Base-by-base conservation (phyloP, 169 alveolate species). In the Fabrea salina region DNA sequence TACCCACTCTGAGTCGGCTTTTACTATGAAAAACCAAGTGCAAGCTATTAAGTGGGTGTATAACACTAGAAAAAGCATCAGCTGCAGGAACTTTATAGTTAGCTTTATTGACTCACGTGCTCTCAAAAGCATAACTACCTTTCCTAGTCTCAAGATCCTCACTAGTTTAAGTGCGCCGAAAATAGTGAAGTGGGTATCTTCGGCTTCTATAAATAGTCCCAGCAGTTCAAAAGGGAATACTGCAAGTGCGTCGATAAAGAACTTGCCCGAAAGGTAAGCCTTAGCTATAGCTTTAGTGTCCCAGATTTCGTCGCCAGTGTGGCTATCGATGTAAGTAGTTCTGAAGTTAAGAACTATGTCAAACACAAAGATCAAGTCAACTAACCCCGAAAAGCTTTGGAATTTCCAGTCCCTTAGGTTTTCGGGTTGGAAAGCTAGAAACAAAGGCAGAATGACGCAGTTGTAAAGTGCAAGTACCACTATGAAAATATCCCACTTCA, bases 321-420 rank as follows among this genome's bases (percentile, higher is more conserved):
- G 8, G 11, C 27, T n/a, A 41, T 84, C 70, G 39, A 71, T n/a
- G 50, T 51, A 84, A 27, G 80, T 57, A 13, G 89, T 79, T 53
- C 85, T 84, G 41, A 79, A 84, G 27, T 56, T 79, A 27, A 84
- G 37, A 6, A 64, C 5, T 6, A 84, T 53, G 72, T 84, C 86
- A 8, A 39, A 39, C 11, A 74, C 16, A 74, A 79, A 84, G 16
- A 74, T 47, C 16, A 71, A 43, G 37, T 79, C 84, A 37, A 72
- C 58, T 13, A 51, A 7, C 13, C 16, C 30, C 30, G 43, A 51
- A 51, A 50, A 11, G 22, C 30, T 51, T 53, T 74, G 19, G 7
- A 53, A 35, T 22, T 47, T 11, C 16, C 30, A 32, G 33, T 43
- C 35, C 19, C n/a, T 32, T 39, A 51, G 32, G 8, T 13, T 22